phyloP scores from a whole-genome alignment of 257 asterid species.

The Osmanthus fragrans region DNA sequence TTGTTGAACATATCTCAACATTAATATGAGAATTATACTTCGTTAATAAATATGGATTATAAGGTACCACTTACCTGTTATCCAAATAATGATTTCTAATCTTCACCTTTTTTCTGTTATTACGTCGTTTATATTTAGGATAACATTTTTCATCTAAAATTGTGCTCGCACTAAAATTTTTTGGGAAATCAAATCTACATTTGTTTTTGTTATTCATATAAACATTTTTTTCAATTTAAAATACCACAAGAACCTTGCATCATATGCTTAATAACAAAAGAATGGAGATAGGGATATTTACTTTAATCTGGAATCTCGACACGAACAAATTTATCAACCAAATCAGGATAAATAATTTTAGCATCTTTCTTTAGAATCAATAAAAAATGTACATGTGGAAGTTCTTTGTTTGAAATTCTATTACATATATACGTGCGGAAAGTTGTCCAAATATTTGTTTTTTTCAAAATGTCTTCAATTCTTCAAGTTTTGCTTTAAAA shows the following conservation, averaged over 20 bases:
- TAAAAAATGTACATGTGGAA: not conserved
- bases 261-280: not conserved
- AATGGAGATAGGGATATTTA: not conserved
- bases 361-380: not conserved
- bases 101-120: too few relatives aligned
- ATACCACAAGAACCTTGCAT: constrained; percentile 10
- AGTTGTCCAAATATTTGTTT: not conserved
- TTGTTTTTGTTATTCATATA: not conserved
- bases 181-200: constrained; percentile 11
- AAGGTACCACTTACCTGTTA: too few relatives aligned
- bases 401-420: not conserved
- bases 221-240: not conserved
- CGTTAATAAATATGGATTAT: too few relatives aligned
- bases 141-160: too few relatives aligned
- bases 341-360: not conserved
- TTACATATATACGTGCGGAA: too few relatives aligned
- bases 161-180: not conserved
- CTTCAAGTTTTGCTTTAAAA: too few relatives aligned
- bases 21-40: too few relatives aligned
- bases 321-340: not conserved
- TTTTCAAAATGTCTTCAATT: too few relatives aligned
- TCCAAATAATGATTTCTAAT: too few relatives aligned
- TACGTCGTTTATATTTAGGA: too few relatives aligned
- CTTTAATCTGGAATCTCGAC: not conserved
- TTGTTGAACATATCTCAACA: too few relatives aligned